Evolutionary conservation across 495 filamentous ascomycete species (phyloP).

Genomic region (Penicillium samsonianum): DNA sequence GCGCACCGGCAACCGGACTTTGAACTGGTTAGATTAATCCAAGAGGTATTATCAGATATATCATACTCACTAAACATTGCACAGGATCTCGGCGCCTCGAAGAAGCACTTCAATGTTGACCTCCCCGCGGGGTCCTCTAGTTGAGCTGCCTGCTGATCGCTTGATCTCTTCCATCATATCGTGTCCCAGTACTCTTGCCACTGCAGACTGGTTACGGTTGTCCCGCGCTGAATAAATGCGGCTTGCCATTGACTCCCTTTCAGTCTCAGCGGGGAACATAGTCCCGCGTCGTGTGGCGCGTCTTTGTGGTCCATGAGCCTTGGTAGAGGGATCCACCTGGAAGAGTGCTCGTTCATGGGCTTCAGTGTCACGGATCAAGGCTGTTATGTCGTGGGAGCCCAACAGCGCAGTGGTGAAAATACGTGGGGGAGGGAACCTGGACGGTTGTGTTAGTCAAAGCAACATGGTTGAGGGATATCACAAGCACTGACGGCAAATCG

Average conservation of each 20-base stretch:
- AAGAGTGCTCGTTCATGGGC: conserved; percentile 93
- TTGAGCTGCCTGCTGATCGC: conserved; percentile 50
- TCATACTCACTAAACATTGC: conserved; percentile 72
- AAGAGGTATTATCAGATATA: not conserved
- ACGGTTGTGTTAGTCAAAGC: conserved; percentile 9
- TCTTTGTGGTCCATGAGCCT: conserved; percentile 39
- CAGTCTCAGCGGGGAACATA: conserved; percentile 42
- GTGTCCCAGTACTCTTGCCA: conserved; percentile 83
- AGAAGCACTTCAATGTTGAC: conserved; percentile 87
- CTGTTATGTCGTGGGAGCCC: conserved; percentile 84
- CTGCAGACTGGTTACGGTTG: conserved; percentile 76
- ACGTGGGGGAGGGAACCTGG: conserved; percentile 84
- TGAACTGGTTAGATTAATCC: conserved; percentile 1
- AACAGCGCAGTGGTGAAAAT: conserved; percentile 95
- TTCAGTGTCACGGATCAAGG: conserved; percentile 93
- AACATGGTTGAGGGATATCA: not conserved
- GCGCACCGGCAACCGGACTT: conserved; percentile 77
- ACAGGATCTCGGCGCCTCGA: conserved; percentile 86
- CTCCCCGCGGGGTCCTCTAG: conserved; percentile 56
- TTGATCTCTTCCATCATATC: conserved; percentile 85
- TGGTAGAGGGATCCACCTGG: conserved; percentile 71
- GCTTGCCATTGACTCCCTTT: conserved; percentile 49
- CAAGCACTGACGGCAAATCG: conserved; percentile 69
- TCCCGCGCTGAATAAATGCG: conserved; percentile 54
- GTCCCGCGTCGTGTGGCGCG: conserved; percentile 52